A percentile compares a stretch with the other conserved stretches of the same genome.
Conservation (phyloP, 2,329 filamentous ascomycete genomes). For the Xylariaceae sp. region DNA sequence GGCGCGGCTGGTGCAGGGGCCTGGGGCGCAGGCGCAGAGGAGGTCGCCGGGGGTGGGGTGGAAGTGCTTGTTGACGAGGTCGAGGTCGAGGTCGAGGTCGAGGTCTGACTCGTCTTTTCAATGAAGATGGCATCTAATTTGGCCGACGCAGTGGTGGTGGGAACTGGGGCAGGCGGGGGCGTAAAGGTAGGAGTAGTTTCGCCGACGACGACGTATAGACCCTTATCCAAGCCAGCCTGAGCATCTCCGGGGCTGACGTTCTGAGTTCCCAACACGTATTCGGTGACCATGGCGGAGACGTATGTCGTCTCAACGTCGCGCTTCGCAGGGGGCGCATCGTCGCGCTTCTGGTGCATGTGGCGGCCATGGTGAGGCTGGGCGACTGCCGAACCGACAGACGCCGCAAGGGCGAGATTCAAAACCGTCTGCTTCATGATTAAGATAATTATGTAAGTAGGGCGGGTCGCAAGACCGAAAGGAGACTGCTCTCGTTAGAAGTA, state of each 20-base stretch:
- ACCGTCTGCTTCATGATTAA: conserved; percentile 44
- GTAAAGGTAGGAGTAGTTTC: conserved; percentile 50
- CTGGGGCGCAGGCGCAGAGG: conserved; percentile 23
- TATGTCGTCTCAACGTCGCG: conserved; percentile 47
- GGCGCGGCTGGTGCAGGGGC: conserved; percentile 26
- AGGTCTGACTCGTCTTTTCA: conserved; percentile 29
- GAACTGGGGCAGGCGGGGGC: conserved; percentile 35
- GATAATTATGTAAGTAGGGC: not conserved
- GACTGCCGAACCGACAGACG: conserved; percentile 41
- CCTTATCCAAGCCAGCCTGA: conserved; percentile 63
- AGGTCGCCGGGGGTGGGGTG: conserved; percentile 22
- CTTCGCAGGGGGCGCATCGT: conserved; percentile 42
- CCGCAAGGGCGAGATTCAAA: conserved; percentile 46
- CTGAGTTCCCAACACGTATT: conserved; percentile 66
- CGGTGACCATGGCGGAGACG: conserved; percentile 57
- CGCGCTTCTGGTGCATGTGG: conserved; percentile 52
- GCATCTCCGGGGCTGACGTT: conserved; percentile 59
- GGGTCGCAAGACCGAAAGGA: conserved; percentile 2
- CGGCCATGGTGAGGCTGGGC: conserved; percentile 57
- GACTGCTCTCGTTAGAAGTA: conserved; percentile 15
- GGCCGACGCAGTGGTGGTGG: conserved; percentile 30
- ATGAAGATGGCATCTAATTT: conserved; percentile 31
- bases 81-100: conserved; percentile 25
- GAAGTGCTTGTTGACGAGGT: conserved; percentile 22
- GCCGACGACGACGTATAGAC: conserved; percentile 62